A percentile compares a stretch with the other conserved stretches of the same genome.
phyloP scores from a whole-genome alignment of 2,329 filamentous ascomycete species.

The Apiospora arundinis region DNA sequence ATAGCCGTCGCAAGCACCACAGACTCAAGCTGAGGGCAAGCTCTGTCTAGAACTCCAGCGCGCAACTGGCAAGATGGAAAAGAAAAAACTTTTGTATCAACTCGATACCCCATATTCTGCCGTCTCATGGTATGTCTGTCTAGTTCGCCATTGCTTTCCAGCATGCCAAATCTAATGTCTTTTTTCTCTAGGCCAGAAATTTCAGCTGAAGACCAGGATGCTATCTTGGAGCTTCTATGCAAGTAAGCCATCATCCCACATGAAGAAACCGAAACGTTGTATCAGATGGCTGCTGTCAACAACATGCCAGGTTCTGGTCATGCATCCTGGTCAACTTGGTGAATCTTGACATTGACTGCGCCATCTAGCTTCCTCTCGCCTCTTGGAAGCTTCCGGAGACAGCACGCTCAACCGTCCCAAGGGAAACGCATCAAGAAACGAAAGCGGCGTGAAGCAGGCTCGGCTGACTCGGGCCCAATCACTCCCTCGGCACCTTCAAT shows the following conservation, averaged over 20 bases:
- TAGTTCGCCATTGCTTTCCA: neutral
- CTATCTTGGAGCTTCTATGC: slow-evolving; percentile 71
- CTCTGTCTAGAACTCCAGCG: neutral
- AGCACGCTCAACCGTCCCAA: slow-evolving; percentile 61
- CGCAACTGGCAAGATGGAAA: slow-evolving; percentile 48
- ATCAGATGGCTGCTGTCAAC: neutral
- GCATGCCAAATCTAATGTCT: neutral
- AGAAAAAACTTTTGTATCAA: slow-evolving; percentile 67
- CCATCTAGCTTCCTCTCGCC: slow-evolving; percentile 64
- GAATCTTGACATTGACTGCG: neutral
- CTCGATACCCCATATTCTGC: slow-evolving; percentile 70
- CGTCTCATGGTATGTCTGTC: slow-evolving; percentile 59
- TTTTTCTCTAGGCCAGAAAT: slow-evolving; percentile 62
- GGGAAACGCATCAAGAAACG: slow-evolving; percentile 65
- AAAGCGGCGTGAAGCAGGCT: slow-evolving; percentile 47
- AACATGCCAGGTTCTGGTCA: neutral
- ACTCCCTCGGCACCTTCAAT: slow-evolving; percentile 57
- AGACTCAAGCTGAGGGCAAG: no score
- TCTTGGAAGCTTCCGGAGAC: slow-evolving; percentile 65
- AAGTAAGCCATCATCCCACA: slow-evolving; percentile 52
- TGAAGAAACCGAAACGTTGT: neutral
- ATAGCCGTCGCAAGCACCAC: neutral
- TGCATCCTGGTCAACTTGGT: neutral
- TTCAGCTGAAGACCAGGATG: slow-evolving; percentile 62
- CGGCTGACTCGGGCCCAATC: slow-evolving; percentile 25